phyloP scores from a whole-genome alignment of 148 eudicot genomes.

The Silene conica region DNA sequence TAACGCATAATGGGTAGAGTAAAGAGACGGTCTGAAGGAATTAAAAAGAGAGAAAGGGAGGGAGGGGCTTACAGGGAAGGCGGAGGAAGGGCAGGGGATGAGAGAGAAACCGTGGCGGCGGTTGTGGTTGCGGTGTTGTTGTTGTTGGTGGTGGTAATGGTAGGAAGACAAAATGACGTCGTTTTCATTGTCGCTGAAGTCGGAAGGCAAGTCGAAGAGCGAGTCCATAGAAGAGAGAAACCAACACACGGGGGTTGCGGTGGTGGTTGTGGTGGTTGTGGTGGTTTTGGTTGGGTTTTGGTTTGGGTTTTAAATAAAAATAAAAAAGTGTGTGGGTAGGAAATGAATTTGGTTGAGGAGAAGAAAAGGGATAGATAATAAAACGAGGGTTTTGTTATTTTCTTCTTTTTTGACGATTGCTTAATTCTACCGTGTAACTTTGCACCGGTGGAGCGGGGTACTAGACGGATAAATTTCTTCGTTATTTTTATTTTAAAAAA shows the following conservation, averaged over 20 bases:
- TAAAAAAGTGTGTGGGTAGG: not conserved
- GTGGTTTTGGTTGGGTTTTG: not conserved
- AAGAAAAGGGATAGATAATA: not conserved
- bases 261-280: slow-evolving; percentile 16
- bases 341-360: not conserved
- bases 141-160: not conserved
- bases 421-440: too few relatives aligned
- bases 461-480: too few relatives aligned
- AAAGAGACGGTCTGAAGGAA: too few relatives aligned
- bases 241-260: slow-evolving; percentile 13
- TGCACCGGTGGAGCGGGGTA: too few relatives aligned
- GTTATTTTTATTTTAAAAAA: too few relatives aligned
- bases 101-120: slow-evolving; percentile 10
- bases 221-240: too few relatives aligned
- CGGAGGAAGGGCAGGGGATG: not conserved
- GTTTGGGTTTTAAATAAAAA: too few relatives aligned
- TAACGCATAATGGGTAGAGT: too few relatives aligned
- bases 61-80: not conserved
- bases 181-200: slow-evolving; percentile 5
- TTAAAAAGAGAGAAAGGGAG: not conserved
- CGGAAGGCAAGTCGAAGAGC: slow-evolving; percentile 43
- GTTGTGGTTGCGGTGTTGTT: not conserved
- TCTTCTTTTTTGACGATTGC: too few relatives aligned
- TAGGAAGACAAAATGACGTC: not conserved
- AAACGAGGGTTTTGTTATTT: not conserved